phyloP scores from a whole-genome alignment of 805 yeast genomes.

The Hemisphaericaspora nanyangensis region DNA sequence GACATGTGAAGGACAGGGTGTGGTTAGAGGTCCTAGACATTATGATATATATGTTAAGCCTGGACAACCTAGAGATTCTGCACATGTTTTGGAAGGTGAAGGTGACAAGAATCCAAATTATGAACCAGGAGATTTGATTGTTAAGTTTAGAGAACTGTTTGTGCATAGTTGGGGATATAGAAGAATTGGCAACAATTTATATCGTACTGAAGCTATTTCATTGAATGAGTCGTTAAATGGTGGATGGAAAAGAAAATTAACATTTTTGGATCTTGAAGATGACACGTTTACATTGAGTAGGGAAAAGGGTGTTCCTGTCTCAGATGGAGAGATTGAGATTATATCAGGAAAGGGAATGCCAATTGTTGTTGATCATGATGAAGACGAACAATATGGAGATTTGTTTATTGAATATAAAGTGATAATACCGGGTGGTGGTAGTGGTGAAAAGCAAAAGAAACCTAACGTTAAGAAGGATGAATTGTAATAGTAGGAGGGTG shows the following conservation, averaged over 20 bases:
- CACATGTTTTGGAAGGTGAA: slow-evolving; percentile 63
- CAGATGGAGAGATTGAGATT: slow-evolving; percentile 68
- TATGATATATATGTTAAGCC: slow-evolving; percentile 63
- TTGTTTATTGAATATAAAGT: slow-evolving; percentile 52
- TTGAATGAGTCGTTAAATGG: slow-evolving; percentile 72
- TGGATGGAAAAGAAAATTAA: slow-evolving; percentile 71
- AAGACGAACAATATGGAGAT: slow-evolving; percentile 42
- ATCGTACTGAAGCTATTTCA: slow-evolving; percentile 75
- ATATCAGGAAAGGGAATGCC: slow-evolving; percentile 89
- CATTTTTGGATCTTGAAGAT: slow-evolving; percentile 61
- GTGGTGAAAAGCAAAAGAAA: no score
- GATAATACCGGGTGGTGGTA: slow-evolving; percentile 17
- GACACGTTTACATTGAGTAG: slow-evolving; percentile 46
- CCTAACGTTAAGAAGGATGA: slow-evolving; percentile 10
- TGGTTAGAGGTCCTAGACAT: slow-evolving; percentile 49
- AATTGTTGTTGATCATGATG: slow-evolving; percentile 29
- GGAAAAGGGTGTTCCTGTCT: slow-evolving; percentile 45
- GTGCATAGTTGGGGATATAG: slow-evolving; percentile 75
- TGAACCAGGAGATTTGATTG: slow-evolving; percentile 73
- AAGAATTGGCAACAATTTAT: slow-evolving; percentile 69
- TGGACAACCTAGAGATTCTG: slow-evolving; percentile 63
- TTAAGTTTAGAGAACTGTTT: slow-evolving; percentile 56
- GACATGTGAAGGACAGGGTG: slow-evolving; percentile 68
- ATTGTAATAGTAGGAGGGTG: neutral
- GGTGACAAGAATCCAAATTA: slow-evolving; percentile 83